These are phyloP conservation scores for Botrytis squamosa DNA, from an alignment of 2,329 filamentous ascomycete species.

Conservation along the genomic window DNA sequence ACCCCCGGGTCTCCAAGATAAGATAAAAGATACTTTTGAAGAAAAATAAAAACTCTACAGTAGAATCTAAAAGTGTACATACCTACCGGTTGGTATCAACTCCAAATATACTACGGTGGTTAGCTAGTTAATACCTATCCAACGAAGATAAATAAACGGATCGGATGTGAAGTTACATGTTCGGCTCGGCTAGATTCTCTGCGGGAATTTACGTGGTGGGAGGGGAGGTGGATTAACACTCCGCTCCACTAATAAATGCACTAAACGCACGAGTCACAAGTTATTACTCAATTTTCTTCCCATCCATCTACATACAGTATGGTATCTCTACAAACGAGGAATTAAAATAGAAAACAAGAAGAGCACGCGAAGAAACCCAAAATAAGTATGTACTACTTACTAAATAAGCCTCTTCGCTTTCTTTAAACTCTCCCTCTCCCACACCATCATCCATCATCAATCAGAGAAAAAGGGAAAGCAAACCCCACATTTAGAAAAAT, in stretches of 20 bases:
- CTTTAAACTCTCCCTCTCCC: background rate
- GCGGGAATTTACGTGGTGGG: background rate
- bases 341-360: no score
- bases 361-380: background rate
- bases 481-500: background rate
- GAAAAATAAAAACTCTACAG: background rate
- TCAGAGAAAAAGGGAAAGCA: background rate
- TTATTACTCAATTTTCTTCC: no score
- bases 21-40: no score
- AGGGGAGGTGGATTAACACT: background rate
- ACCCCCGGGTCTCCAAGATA: fast-evolving
- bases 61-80: background rate
- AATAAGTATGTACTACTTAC: background rate
- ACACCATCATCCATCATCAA: background rate
- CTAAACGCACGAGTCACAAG: background rate
- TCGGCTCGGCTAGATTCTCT: background rate
- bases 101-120: background rate
- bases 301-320: no score
- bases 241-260: background rate
- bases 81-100: no score
- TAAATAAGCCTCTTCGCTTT: background rate
- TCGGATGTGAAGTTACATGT: no score
- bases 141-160: background rate
- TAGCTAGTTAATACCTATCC: background rate
- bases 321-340: no score